phyloP scores from a whole-genome alignment of 2,329 filamentous ascomycete species.

The Colletotrichum viniferum region DNA sequence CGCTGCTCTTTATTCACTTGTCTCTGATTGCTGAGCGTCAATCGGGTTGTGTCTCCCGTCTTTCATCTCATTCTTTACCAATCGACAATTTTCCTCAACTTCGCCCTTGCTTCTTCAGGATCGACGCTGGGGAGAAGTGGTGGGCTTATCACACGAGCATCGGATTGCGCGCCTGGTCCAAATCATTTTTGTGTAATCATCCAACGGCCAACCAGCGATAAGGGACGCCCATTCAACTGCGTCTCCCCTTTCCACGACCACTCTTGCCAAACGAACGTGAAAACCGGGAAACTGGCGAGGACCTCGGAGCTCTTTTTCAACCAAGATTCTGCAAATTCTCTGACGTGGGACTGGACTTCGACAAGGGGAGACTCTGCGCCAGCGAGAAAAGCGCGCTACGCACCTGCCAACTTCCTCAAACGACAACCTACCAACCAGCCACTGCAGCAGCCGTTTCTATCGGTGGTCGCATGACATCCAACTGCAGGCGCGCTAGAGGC shows the following conservation, averaged over 20 bases:
- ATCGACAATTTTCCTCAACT: neutral
- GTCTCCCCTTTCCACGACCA: neutral
- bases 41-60: neutral
- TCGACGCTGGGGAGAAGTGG: neutral
- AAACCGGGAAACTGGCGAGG: neutral
- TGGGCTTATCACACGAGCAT: neutral
- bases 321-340: conserved; percentile 4
- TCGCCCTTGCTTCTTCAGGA: neutral
- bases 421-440: neutral
- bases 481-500: neutral
- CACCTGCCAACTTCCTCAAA: neutral
- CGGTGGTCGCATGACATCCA: neutral
- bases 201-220: neutral
- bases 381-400: neutral
- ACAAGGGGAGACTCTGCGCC: neutral
- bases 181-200: neutral
- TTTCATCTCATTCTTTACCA: neutral
- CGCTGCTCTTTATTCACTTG: neutral
- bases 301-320: neutral
- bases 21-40: neutral
- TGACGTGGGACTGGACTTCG: neutral
- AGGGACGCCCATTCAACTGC: neutral
- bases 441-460: neutral
- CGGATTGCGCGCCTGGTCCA: neutral
- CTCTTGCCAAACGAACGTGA: neutral